Percentiles rank a stretch among this genome's conserved stretches.
phyloP scores from a whole-genome alignment of 2,329 filamentous ascomycete species.

The Alternaria atra region DNA sequence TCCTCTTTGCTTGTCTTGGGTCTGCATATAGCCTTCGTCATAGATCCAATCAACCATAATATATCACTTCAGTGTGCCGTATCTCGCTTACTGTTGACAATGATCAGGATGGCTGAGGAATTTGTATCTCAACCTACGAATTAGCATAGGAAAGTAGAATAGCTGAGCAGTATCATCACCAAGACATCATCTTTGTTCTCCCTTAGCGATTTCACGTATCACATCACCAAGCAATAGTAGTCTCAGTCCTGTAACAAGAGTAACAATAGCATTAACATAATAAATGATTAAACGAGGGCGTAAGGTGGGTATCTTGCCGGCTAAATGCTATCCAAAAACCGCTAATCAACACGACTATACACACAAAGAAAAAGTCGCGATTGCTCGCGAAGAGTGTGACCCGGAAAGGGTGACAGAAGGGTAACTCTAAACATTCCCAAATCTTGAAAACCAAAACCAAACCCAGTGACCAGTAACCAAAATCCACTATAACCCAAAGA shows the following conservation, averaged over 20 bases:
- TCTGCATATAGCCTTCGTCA: no score
- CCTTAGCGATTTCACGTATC: neutral
- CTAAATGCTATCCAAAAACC: conserved; percentile 23
- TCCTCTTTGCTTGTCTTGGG: neutral
- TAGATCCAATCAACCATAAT: neutral
- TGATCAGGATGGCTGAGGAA: neutral
- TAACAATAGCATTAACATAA: neutral
- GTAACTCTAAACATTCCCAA: conserved; percentile 10
- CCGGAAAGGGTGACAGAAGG: neutral
- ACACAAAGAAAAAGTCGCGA: conserved; percentile 7
- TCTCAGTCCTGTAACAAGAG: neutral
- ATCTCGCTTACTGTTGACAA: neutral
- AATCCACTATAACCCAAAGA: neutral
- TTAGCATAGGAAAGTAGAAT: no score
- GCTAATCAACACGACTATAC: conserved; percentile 15
- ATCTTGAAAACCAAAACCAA: neutral
- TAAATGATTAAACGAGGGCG: conserved; percentile 12
- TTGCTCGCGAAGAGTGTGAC: neutral
- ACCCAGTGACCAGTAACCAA: neutral
- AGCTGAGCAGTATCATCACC: neutral
- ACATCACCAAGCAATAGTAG: neutral
- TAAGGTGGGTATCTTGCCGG: conserved; percentile 23
- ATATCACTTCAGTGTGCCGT: neutral
- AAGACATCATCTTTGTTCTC: neutral
- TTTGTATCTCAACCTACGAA: no score